Base-by-base conservation (phyloP, 2,329 filamentous ascomycete genomes). In the Colletotrichum shisoi region DNA sequence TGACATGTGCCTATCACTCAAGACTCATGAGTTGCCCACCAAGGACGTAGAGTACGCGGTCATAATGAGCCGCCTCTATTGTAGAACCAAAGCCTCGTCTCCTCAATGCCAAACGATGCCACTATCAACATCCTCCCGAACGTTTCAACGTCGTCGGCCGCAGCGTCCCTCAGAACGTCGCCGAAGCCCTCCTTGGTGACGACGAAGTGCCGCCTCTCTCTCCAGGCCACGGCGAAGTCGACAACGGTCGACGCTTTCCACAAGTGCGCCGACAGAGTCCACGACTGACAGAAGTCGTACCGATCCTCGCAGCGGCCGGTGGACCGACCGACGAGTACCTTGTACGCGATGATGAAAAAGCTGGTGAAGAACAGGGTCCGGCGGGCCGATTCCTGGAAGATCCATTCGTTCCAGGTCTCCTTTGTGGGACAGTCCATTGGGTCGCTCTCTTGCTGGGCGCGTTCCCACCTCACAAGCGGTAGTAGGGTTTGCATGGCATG, bases 331-430 rank as follows among this genome's bases (percentile, higher is more conserved):
- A 74, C 64, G n/a, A 81, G 68, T 17, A 79, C 69, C 1, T 76
- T 74, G 64, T 80, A 79, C 13, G 73, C 68, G 53, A 80, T 76
- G 19, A 79, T 58, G 59, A 86, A 78, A 49, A 83, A 84, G 68
- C 82, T 82, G 0, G 80, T 73, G 13, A 83, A 76, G 1, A 87
- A 74, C 0, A 83, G 76, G 0, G 85, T 87, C 17, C 85, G 81
- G 2, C 84, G 79, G 1, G 81, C 76, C 0, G 84, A 86, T 71
- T 88, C 85, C 12, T 84, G 79, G 21, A 86, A 76, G 3, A 85
- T 74, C 82, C 83, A 88, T 1, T 78, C 76, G 8, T 75, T 72
- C 85, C 85, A 88, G 51, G 83, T 83, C 0, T 76, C 70, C 19
- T 76, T 78, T 1, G 79, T 79, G 0, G 79, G 76, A 11, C 77